Base-by-base conservation (phyloP, 148 eudicot genomes). In the Salicornia ramosissima region DNA sequence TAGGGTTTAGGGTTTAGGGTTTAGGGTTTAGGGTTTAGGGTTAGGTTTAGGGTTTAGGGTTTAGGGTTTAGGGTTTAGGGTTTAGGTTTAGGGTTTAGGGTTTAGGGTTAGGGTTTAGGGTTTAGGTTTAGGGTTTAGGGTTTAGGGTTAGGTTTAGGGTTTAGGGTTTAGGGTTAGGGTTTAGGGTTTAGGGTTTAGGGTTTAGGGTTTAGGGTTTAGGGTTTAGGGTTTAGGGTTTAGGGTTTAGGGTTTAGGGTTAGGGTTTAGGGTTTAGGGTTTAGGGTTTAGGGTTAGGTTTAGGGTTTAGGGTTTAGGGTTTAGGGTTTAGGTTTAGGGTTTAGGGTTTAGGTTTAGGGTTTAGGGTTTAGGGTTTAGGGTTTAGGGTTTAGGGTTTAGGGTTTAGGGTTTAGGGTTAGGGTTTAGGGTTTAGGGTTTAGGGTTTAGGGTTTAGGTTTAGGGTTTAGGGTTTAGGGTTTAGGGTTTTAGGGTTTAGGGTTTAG, bases 191-290 rank as follows among this genome's bases (percentile, higher is more conserved):
- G 70, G 70, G 70, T 67, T 67, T 51, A 10, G 60, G 71, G 46
- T 51, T 68, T 68, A 52, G 60, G 71, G 42, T 51, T 68, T 50
- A 53, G 76, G 76, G 63, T 73, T 73, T 64, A 54, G 70, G 76
- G 69, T 65, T 73, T 36, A 31, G 71, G 71, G 42, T 68, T 68
- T 4, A n/a, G 70, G 70, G 14, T 73, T 52, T 4, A 50, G 70
- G 71, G 16, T 73, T 39, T 8, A 43, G 77, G 54, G 24, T 73
- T 42, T 14, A n/a, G 77, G 77, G 16, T 73, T 73, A 40, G 65
- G 77, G 77, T 55, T 73, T 73, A 65, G 71, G 77, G 77, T 55
- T 73, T 73, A 65, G 76, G 70, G 76, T 53, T 64, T 73, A 25
- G 64, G 77, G 76, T 64, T 73, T 64, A 56, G 77, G 77, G 70